These are phyloP conservation scores for Aspergillus ostianus DNA, from an alignment of 495 filamentous ascomycete species.

Conservation along the genomic window DNA sequence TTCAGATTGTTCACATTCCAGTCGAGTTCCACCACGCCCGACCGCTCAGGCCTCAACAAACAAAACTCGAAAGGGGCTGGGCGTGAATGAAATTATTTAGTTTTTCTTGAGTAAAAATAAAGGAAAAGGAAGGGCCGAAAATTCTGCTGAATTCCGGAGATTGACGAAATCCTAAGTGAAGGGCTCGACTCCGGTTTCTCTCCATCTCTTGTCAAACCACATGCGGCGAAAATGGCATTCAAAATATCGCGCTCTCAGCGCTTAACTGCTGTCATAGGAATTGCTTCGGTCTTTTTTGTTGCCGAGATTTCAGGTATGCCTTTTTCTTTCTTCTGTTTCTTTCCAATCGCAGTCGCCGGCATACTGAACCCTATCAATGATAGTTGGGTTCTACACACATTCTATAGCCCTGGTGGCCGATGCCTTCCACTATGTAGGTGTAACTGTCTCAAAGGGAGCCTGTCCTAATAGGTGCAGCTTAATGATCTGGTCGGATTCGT, in stretches of 20 bases:
- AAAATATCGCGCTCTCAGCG: slow-evolving; percentile 38
- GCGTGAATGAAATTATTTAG: background rate
- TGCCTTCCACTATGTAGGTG: slow-evolving; percentile 84
- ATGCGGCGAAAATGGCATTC: slow-evolving; percentile 23
- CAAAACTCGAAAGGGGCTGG: background rate
- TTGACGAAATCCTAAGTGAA: background rate
- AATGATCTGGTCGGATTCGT: slow-evolving; percentile 87
- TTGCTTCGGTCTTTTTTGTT: slow-evolving; percentile 51
- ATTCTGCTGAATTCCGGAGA: background rate
- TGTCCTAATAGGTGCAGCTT: slow-evolving; percentile 46
- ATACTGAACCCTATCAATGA: background rate
- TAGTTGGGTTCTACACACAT: slow-evolving; percentile 72
- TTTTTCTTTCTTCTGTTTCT: slow-evolving; percentile 3
- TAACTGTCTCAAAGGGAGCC: background rate
- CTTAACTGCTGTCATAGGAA: slow-evolving; percentile 45
- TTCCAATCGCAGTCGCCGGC: background rate
- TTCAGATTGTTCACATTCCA: slow-evolving; percentile 11
- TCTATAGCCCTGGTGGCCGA: slow-evolving; percentile 89
- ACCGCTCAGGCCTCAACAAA: background rate
- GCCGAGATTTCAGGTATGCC: slow-evolving; percentile 48
- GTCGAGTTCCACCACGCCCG: slow-evolving; percentile 10
- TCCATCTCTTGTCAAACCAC: background rate
- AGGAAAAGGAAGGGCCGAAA: background rate
- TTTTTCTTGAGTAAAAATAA: background rate
- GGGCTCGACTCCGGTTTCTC: background rate